phyloP scores from a whole-genome alignment of 495 filamentous ascomycete species.

The Neurospora sp. region DNA sequence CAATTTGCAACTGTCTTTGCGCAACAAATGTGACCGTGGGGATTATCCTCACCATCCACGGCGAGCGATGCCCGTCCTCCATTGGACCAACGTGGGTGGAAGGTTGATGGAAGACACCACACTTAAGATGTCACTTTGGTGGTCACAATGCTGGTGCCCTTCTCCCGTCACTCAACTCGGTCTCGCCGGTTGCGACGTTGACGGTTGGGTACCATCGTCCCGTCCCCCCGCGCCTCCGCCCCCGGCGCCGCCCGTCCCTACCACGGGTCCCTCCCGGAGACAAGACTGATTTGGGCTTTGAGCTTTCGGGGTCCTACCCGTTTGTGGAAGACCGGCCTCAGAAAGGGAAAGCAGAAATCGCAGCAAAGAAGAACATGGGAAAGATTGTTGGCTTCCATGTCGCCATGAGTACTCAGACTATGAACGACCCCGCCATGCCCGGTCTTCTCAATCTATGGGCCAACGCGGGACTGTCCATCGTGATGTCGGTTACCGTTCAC shows the following conservation, averaged over 20 bases:
- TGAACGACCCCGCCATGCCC: neutral
- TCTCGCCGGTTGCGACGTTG: neutral
- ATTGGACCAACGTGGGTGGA: neutral
- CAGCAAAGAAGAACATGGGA: neutral
- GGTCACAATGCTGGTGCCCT: neutral
- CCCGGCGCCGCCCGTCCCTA: neutral
- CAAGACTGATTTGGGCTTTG: neutral
- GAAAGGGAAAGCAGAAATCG: neutral
- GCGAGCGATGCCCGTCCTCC: neutral
- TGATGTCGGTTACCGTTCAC: neutral
- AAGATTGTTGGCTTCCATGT: neutral
- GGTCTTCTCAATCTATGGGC: neutral
- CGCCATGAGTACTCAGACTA: neutral
- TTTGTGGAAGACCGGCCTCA: neutral
- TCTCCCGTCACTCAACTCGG: neutral
- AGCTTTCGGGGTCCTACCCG: neutral
- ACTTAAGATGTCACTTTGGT: neutral
- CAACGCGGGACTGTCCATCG: neutral
- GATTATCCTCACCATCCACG: neutral
- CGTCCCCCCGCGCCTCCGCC: neutral
- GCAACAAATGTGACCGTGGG: neutral
- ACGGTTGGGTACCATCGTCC: neutral
- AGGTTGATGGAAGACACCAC: neutral
- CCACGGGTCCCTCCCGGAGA: neutral
- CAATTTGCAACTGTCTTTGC: neutral